Evolutionary conservation across 108 stramenopile genomes (phyloP).

Genomic region (Stephanodiscus minutulus): DNA sequence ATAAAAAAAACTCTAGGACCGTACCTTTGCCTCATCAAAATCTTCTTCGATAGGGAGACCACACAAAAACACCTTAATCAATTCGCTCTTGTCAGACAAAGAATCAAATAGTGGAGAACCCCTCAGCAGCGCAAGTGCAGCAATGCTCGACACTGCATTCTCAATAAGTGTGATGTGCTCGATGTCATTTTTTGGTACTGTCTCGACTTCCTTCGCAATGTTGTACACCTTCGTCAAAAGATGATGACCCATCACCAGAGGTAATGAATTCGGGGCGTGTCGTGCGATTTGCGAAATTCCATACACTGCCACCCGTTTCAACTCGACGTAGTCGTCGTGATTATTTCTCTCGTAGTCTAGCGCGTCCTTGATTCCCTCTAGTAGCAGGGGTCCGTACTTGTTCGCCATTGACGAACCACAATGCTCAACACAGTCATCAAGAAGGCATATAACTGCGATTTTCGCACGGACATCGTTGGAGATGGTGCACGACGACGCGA

Average conservation of each 20-base stretch:
- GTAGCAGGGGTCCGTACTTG: constrained; percentile 50
- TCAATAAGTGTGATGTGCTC: constrained; percentile 53
- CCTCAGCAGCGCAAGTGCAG: constrained; percentile 59
- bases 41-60: constrained; percentile 75
- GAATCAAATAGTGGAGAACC: constrained; percentile 51
- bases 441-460: constrained; percentile 71
- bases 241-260: constrained; percentile 13
- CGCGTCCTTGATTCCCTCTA: constrained; percentile 50
- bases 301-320: constrained; percentile 70
- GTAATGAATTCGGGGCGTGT: constrained; percentile 54
- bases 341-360: constrained; percentile 42
- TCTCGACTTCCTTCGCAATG: constrained; percentile 31
- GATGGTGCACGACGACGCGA: constrained; percentile 24
- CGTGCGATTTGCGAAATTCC: constrained; percentile 74
- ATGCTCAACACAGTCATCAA: constrained; percentile 84
- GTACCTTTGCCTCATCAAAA: constrained; percentile 65
- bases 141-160: constrained; percentile 70
- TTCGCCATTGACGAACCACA: constrained; percentile 67
- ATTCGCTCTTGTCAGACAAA: constrained; percentile 32
- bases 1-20: not conserved
- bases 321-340: constrained; percentile 53
- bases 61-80: constrained; percentile 50
- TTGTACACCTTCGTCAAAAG: constrained; percentile 23
- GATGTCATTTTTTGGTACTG: constrained; percentile 18
- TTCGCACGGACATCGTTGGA: constrained; percentile 61